Percentiles rank a stretch among this genome's conserved stretches.
phyloP scores from a whole-genome alignment of 1,139 yeast genomes.

The Yamadazyma conglobata region DNA sequence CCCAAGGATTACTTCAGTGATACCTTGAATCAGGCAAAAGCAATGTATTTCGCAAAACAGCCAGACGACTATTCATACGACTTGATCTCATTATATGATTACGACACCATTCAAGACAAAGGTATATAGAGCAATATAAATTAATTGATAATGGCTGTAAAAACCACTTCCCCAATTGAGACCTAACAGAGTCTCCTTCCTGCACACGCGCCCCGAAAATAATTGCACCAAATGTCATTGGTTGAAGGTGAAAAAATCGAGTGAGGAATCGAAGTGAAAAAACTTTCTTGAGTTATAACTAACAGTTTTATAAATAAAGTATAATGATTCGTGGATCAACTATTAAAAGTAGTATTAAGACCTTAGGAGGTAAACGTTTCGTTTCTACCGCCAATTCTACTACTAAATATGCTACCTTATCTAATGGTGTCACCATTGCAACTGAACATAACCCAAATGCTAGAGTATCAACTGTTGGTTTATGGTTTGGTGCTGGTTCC shows the following conservation, averaged over 20 bases:
- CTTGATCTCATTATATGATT: conserved; percentile 9
- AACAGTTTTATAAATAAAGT: no score
- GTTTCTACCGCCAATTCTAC: conserved; percentile 56
- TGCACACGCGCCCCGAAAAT: conserved; percentile 3
- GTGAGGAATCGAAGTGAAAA: conserved; percentile 6
- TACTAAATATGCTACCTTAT: conserved; percentile 66
- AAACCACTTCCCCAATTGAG: conserved; percentile 1
- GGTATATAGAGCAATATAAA: background rate
- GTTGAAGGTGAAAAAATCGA: conserved; percentile 6
- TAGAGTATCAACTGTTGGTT: conserved; percentile 59
- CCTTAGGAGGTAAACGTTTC: conserved; percentile 43
- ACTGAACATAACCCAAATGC: conserved; percentile 60
- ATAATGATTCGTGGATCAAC: conserved; percentile 18
- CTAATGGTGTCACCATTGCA: conserved; percentile 72
- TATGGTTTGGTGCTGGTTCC: conserved; percentile 73
- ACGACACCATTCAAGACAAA: background rate
- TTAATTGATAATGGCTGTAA: conserved; percentile 1
- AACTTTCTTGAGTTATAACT: no score
- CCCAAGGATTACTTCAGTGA: conserved; percentile 3
- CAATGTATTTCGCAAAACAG: background rate
- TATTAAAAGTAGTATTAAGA: conserved; percentile 12
- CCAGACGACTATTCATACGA: conserved; percentile 7
- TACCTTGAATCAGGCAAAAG: conserved; percentile 3
- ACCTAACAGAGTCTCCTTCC: background rate
- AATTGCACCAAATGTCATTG: conserved; percentile 11